phyloP scores from a whole-genome alignment of 805 yeast genomes.

The Cyberlindnera maclurae region DNA sequence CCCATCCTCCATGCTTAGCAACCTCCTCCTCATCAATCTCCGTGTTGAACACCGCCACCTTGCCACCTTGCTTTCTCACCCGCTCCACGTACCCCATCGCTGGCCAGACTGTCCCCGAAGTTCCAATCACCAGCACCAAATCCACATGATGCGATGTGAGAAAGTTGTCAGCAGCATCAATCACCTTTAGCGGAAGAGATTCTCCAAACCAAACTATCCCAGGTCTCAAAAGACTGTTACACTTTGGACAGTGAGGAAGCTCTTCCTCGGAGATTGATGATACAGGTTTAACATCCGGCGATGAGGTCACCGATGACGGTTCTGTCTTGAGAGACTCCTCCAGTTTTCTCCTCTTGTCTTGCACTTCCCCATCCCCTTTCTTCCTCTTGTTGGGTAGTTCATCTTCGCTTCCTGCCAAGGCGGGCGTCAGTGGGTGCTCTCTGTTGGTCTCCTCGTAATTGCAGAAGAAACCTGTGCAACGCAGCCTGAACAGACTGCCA shows the following conservation, averaged over 20 bases:
- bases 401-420: slow-evolving; percentile 35
- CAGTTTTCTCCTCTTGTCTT: slow-evolving; percentile 10
- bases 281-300: slow-evolving; percentile 43
- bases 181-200: slow-evolving; percentile 55
- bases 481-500: slow-evolving; percentile 67
- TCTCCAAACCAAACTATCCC: slow-evolving; percentile 98
- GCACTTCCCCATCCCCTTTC: slow-evolving; percentile 7
- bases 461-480: slow-evolving; percentile 74
- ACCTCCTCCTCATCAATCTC: slow-evolving; percentile 38
- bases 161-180: slow-evolving; percentile 67
- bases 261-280: slow-evolving; percentile 41
- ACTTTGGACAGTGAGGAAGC: slow-evolving; percentile 72
- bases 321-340: slow-evolving; percentile 5
- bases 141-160: slow-evolving; percentile 51
- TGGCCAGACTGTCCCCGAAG: slow-evolving; percentile 84
- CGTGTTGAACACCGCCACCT: slow-evolving; percentile 77
- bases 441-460: slow-evolving; percentile 48
- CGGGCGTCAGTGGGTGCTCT: slow-evolving; percentile 52
- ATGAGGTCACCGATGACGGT: slow-evolving; percentile 18
- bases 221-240: slow-evolving; percentile 68
- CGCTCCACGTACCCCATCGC: slow-evolving; percentile 87
- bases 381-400: slow-evolving; percentile 25
- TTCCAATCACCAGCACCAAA: slow-evolving; percentile 75
- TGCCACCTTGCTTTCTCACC: slow-evolving; percentile 65
- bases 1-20: slow-evolving; percentile 49